Evolutionary conservation across 2,329 filamentous ascomycete species (phyloP), one percentile per base, ranked within the genome.

Genomic region (Xylariaceae sp.): DNA sequence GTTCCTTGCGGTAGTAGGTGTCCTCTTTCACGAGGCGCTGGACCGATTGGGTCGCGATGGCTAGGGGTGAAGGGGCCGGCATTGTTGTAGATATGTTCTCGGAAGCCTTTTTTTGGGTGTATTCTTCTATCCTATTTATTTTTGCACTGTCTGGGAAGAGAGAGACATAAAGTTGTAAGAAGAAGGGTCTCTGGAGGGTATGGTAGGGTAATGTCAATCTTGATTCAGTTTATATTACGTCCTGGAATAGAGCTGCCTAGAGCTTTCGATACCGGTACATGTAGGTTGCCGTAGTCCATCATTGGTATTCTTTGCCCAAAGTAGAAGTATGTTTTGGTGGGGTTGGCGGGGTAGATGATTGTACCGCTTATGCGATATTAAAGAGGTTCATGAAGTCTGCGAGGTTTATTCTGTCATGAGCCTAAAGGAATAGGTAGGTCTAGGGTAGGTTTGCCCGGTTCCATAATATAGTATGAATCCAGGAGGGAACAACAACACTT

Each of bases 11-110:
- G 78, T 99, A 98, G 68, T 88, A 94, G 34, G 84, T 80, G 75
- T 97, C 91, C 75, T 99, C 95, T 76, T 96, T 97, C 65, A 96
- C 85, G 44, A 98, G 85, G 57, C 95, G 91, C 67, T 84, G 81
- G 65, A 98, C 86, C 17, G 91, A 87, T 60, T 88, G 85, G 21
- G 91, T 95, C 40, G 89, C 87, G 71, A 97, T 95, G 68, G 85
- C 76, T 73, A 97, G 86, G 66, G 87, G 83, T 1, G 88, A 87
- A 40, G 90, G 90, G 28, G 91, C 82, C 3, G 91, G 83, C 92
- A 96, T 96, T 46, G 47, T 76, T 65, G 34, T 9, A n/a, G n/a
- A n/a, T n/a, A n/a, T n/a, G n/a, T 39, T 51, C 43, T 26, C 7
- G 36, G n/a, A n/a, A n/a, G n/a, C n/a, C n/a, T n/a, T 39, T 41